phyloP scores from a whole-genome alignment of 495 filamentous ascomycete species.

The Daldinia bambusicola region DNA sequence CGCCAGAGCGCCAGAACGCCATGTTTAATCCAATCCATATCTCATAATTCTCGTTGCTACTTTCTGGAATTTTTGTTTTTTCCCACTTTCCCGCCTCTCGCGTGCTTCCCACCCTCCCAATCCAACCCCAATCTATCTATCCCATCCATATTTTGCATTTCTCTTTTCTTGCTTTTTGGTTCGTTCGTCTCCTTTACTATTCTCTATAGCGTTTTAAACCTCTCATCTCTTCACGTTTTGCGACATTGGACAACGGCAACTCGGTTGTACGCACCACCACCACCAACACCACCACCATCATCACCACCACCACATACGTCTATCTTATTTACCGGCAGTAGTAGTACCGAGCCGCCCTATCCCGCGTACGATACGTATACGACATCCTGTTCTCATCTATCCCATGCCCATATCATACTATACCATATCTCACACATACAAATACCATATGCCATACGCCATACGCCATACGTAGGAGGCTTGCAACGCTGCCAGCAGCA shows the following conservation, averaged over 20 bases:
- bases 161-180: too few relatives aligned
- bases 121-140: neutral
- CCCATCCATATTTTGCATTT: too few relatives aligned
- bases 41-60: too few relatives aligned
- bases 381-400: neutral
- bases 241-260: neutral
- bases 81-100: conserved; percentile 2
- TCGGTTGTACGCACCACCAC: neutral
- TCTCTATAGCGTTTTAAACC: too few relatives aligned
- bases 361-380: neutral
- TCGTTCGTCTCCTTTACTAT: too few relatives aligned
- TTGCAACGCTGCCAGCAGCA: neutral
- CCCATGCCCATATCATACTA: neutral
- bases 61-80: conserved; percentile 4
- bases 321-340: neutral
- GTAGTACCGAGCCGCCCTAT: conserved; percentile 1
- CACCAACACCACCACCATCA: too few relatives aligned
- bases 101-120: neutral
- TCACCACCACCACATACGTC: too few relatives aligned
- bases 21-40: neutral
- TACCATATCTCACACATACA: neutral
- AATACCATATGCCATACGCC: neutral
- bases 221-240: too few relatives aligned
- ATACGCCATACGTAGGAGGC: neutral
- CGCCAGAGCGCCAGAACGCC: conserved; percentile 34